A percentile compares a stretch with the other conserved stretches of the same genome.
These are phyloP conservation scores for Penicillium bovifimosum DNA, from an alignment of 495 filamentous ascomycete genomes.

Conservation along the genomic window DNA sequence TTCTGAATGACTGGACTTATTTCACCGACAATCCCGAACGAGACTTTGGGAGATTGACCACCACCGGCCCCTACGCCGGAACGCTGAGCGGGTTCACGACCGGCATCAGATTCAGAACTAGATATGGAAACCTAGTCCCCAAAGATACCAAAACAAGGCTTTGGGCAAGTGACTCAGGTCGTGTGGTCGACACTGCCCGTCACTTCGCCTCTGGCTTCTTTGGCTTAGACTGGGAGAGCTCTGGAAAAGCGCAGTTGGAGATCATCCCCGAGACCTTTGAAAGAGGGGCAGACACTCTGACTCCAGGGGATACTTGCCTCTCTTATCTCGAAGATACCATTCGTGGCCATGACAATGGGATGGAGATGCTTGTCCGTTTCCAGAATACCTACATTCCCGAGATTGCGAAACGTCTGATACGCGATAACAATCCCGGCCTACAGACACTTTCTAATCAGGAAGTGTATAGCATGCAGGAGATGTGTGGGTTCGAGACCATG, in stretches of 20 bases:
- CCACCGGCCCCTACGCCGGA: slow-evolving; percentile 53
- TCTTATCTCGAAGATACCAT: slow-evolving; percentile 43
- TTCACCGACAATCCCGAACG: slow-evolving; percentile 36
- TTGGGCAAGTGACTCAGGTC: slow-evolving; percentile 52
- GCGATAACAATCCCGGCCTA: slow-evolving; percentile 37
- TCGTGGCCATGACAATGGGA: slow-evolving; percentile 47
- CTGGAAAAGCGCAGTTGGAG: slow-evolving; percentile 35
- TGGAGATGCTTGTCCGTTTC: slow-evolving; percentile 41
- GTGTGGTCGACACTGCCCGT: slow-evolving; percentile 53
- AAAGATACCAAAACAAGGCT: slow-evolving; percentile 25
- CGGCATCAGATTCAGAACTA: slow-evolving; percentile 50
- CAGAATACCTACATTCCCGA: slow-evolving; percentile 43
- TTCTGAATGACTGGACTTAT: slow-evolving; percentile 53
- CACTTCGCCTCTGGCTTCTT: slow-evolving; percentile 55
- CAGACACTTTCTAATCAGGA: slow-evolving; percentile 37
- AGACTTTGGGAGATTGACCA: slow-evolving; percentile 52
- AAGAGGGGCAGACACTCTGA: slow-evolving; percentile 51
- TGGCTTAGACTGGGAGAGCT: slow-evolving; percentile 44
- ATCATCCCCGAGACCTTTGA: slow-evolving; percentile 49
- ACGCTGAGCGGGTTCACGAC: slow-evolving; percentile 51
- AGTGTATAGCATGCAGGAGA: slow-evolving; percentile 57
- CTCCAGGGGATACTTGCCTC: slow-evolving; percentile 52
- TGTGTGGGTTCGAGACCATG: slow-evolving; percentile 56
- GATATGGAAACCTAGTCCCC: slow-evolving; percentile 45
- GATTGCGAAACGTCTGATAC: slow-evolving; percentile 40